phyloP scores from a whole-genome alignment of 768 basidiomycete species.

The Lepiota brunneoincarnata region DNA sequence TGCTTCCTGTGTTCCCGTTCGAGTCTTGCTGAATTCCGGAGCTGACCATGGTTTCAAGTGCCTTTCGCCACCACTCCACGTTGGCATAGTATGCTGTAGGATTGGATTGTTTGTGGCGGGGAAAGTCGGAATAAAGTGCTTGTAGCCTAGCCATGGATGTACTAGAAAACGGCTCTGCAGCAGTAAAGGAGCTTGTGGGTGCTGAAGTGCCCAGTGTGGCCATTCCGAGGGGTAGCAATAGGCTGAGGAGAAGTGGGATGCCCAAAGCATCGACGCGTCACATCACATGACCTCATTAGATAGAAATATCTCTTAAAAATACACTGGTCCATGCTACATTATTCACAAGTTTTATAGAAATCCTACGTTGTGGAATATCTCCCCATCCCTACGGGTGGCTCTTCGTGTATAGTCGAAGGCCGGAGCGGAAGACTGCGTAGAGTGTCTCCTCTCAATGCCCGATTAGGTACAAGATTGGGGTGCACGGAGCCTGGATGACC shows the following conservation, averaged over 20 bases:
- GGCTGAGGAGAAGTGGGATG: too few species aligned
- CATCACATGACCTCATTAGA: constrained; percentile 13
- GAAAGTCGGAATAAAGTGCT: constrained; percentile 86
- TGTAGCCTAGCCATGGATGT: constrained; percentile 59
- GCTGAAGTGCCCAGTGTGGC: constrained; percentile 10
- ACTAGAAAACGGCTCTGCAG: constrained; percentile 44
- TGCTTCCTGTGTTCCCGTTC: constrained; percentile 30
- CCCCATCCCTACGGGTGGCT: neutral
- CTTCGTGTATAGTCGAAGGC: neutral
- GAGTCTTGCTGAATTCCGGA: constrained; percentile 47
- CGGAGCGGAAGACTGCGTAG: neutral
- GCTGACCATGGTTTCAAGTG: constrained; percentile 58
- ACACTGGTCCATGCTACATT: too few species aligned
- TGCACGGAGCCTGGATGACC: neutral
- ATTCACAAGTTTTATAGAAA: too few species aligned
- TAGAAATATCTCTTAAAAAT: too few species aligned
- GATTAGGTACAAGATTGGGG: neutral
- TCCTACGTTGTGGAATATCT: too few species aligned
- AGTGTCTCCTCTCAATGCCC: neutral
- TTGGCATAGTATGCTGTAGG: constrained; percentile 79
- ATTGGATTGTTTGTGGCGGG: constrained; percentile 80
- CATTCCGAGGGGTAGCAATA: constrained; percentile 9
- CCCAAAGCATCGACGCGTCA: neutral
- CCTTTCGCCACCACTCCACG: constrained; percentile 83
- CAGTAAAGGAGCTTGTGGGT: constrained; percentile 11